Conservation (phyloP, 352 stramenopile species). For the Peronospora farinosa region DNA sequence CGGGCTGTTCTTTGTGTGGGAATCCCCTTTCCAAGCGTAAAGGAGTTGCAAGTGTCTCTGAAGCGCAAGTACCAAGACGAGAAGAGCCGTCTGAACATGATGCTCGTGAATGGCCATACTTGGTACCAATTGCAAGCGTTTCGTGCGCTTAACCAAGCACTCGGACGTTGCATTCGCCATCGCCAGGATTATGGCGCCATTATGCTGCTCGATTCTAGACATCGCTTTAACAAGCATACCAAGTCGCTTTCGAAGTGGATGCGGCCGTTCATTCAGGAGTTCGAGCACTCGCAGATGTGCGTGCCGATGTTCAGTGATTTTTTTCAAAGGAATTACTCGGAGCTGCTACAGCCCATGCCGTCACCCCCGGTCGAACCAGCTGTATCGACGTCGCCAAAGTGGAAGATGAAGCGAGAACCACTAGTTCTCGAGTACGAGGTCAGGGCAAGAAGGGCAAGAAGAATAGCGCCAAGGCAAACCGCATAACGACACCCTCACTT, state of each 20-base stretch:
- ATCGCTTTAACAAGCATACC: conserved; percentile 54
- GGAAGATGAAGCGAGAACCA: conserved; percentile 13
- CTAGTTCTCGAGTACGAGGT: conserved; percentile 31
- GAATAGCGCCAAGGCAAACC: conserved; percentile 10
- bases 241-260: conserved; percentile 80
- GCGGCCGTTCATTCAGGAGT: conserved; percentile 62
- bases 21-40: conserved; percentile 95
- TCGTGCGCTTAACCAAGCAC: conserved; percentile 97
- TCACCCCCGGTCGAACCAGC: conserved; percentile 4
- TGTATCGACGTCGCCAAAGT: conserved; percentile 2
- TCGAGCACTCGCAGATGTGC: conserved; percentile 60
- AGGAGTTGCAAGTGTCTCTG: conserved; percentile 86
- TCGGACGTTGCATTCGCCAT: conserved; percentile 98
- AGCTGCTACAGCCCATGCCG: conserved; percentile 30
- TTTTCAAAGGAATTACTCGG: conserved; percentile 49
- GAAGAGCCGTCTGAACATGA: conserved; percentile 53
- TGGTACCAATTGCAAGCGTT: conserved; percentile 98
- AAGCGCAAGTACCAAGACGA: conserved; percentile 83
- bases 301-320: conserved; percentile 55
- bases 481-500: conserved; percentile 9
- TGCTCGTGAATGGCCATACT: conserved; percentile 56
- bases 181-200: conserved; percentile 96
- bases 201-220: conserved; percentile 91
- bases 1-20: conserved; percentile 96
- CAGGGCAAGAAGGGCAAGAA: conserved; percentile 22